Conservation (phyloP, 2,329 filamentous ascomycete species). For the Chaetomiaceae sp. region DNA sequence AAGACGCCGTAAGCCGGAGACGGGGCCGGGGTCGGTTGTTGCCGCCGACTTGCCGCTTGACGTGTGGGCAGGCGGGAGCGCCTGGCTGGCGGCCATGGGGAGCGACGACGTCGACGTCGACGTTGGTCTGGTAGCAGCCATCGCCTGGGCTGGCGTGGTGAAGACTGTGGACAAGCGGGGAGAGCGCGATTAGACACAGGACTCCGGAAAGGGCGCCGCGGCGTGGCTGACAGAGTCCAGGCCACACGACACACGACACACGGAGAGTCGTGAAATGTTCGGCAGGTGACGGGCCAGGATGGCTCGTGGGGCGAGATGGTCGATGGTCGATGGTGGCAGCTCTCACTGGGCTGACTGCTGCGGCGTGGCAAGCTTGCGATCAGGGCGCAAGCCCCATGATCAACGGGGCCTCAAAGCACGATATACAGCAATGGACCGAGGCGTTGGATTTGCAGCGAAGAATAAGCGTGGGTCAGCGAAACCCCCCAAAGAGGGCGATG, state of each 20-base stretch:
- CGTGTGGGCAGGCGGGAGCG: slow-evolving; percentile 2
- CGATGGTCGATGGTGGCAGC: not conserved
- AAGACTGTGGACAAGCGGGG: slow-evolving; percentile 1
- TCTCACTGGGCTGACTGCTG: slow-evolving; percentile 5
- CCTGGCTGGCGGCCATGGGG: slow-evolving; percentile 5
- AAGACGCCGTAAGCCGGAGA: slow-evolving; percentile 13
- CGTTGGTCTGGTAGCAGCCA: not conserved
- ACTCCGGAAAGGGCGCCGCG: not conserved
- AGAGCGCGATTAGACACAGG: slow-evolving; percentile 4
- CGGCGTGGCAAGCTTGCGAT: slow-evolving; percentile 13
- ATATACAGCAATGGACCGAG: not conserved
- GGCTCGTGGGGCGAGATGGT: not conserved
- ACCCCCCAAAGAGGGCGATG: slow-evolving; percentile 8
- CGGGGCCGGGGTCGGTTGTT: not conserved
- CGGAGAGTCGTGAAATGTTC: not conserved
- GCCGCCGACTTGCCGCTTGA: slow-evolving; percentile 4
- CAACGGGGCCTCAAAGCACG: not conserved
- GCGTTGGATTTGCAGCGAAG: slow-evolving; percentile 1
- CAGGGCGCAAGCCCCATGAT: slow-evolving; percentile 11
- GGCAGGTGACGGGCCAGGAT: not conserved
- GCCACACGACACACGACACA: not conserved
- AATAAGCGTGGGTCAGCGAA: too few relatives aligned
- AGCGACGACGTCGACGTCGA: slow-evolving; percentile 10
- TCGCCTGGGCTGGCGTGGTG: slow-evolving; percentile 1
- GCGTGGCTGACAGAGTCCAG: slow-evolving; percentile 8